Percentiles rank a stretch among this genome's conserved stretches.
phyloP scores from a whole-genome alignment of 108 stramenopile species.

The Parietichytrium sp. region DNA sequence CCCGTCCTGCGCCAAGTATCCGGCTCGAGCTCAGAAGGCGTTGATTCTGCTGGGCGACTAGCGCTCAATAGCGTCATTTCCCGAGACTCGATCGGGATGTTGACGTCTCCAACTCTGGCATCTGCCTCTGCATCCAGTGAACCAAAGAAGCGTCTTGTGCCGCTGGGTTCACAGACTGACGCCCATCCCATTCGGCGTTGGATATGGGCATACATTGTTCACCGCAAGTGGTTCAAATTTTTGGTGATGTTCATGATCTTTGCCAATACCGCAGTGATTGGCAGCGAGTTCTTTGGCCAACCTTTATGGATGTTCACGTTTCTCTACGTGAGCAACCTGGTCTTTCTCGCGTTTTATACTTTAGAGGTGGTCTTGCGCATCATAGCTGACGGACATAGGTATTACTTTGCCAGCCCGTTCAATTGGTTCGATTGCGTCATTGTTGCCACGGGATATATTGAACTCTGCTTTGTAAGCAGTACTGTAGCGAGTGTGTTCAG shows the following conservation, averaged over 20 bases:
- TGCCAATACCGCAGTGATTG: slow-evolving; percentile 66
- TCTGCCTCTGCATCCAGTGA: too few relatives aligned
- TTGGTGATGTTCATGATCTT: slow-evolving; percentile 50
- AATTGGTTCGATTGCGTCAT: slow-evolving; percentile 67
- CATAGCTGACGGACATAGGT: slow-evolving; percentile 52
- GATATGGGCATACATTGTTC: neutral
- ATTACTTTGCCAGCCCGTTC: slow-evolving; percentile 53
- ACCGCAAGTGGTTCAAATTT: neutral
- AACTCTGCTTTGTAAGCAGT: slow-evolving; percentile 41
- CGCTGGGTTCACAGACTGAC: too few relatives aligned
- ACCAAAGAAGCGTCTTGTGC: too few relatives aligned
- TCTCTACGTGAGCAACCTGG: slow-evolving; percentile 62
- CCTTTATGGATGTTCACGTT: neutral
- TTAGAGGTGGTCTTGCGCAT: slow-evolving; percentile 60
- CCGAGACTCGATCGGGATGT: too few relatives aligned
- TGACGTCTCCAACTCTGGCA: too few relatives aligned
- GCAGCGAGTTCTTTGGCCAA: slow-evolving; percentile 66
- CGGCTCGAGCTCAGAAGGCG: too few relatives aligned
- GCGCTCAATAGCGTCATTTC: too few relatives aligned
- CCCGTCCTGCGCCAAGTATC: too few relatives aligned
- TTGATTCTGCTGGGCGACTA: too few relatives aligned
- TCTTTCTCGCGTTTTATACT: slow-evolving; percentile 63
- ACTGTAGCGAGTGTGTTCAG: slow-evolving; percentile 38
- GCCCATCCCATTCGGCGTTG: too few relatives aligned
- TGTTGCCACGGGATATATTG: slow-evolving; percentile 62